Conservation (phyloP, 2,329 filamentous ascomycete species). For the Penicillium sp. region DNA sequence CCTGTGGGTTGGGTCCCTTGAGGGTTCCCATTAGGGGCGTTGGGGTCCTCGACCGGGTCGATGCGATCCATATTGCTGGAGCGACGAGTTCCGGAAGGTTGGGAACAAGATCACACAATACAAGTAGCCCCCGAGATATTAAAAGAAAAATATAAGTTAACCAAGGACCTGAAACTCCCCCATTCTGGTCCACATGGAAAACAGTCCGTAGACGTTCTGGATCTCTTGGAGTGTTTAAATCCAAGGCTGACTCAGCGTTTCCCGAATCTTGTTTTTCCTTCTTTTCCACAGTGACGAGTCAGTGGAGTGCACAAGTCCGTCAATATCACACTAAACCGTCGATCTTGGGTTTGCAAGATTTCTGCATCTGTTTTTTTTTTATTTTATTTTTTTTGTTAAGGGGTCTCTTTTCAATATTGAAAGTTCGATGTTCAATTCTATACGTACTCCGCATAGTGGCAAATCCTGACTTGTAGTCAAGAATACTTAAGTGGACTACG, state of each 20-base stretch:
- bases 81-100: background rate
- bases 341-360: slow-evolving; percentile 8
- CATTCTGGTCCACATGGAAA: background rate
- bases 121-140: background rate
- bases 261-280: slow-evolving; percentile 21
- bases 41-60: slow-evolving; percentile 31
- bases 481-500: background rate
- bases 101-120: background rate
- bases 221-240: background rate
- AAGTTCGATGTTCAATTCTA: too few relatives aligned
- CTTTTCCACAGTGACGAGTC: slow-evolving; percentile 9
- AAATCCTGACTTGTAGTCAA: background rate
- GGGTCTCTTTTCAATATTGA: background rate
- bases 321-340: slow-evolving; percentile 10
- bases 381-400: background rate
- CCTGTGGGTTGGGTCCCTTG: slow-evolving; percentile 8
- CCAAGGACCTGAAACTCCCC: background rate
- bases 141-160: background rate
- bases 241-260: slow-evolving; percentile 17
- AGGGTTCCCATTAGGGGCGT: slow-evolving; percentile 9
- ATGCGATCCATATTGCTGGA: slow-evolving; percentile 40
- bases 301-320: slow-evolving; percentile 13
- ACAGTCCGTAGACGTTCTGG: background rate
- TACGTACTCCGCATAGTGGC: background rate
- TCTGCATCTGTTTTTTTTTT: background rate